Evolutionary conservation across 495 filamentous ascomycete species (phyloP).

Genomic region (Parachaetomium inaequale): DNA sequence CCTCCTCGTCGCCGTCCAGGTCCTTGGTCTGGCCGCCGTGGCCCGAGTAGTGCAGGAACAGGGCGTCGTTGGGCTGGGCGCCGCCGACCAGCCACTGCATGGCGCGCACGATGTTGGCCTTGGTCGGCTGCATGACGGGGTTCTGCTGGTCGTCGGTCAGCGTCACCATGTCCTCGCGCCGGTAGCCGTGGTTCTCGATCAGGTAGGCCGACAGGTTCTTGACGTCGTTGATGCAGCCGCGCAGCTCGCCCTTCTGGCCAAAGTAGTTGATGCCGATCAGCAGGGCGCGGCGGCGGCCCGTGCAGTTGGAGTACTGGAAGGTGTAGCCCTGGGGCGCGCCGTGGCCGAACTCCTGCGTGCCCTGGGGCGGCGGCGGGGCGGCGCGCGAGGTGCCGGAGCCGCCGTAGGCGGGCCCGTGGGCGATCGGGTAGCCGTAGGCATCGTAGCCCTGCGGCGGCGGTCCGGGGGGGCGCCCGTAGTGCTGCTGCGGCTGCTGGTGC

Average conservation of each 20-base stretch:
- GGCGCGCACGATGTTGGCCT: slow-evolving; percentile 49
- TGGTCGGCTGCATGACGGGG: slow-evolving; percentile 44
- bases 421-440: slow-evolving; percentile 39
- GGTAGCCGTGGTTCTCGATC: slow-evolving; percentile 67
- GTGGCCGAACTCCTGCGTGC: slow-evolving; percentile 46
- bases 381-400: slow-evolving; percentile 25
- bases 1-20: slow-evolving; percentile 72
- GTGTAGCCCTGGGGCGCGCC: slow-evolving; percentile 47
- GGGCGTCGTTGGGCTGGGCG: slow-evolving; percentile 47
- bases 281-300: slow-evolving; percentile 79
- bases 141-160: slow-evolving; percentile 48
- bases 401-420: slow-evolving; percentile 14
- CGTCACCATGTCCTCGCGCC: slow-evolving; percentile 51
- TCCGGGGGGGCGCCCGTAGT: slow-evolving; percentile 30
- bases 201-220: slow-evolving; percentile 86
- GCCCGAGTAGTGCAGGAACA: slow-evolving; percentile 58
- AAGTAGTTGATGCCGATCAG: slow-evolving; percentile 97
- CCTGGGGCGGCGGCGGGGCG: slow-evolving; percentile 48
- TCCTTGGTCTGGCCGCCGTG: slow-evolving; percentile 50
- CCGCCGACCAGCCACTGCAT: slow-evolving; percentile 47
- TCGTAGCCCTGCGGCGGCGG: slow-evolving; percentile 38
- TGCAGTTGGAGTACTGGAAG: slow-evolving; percentile 87
- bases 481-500: slow-evolving; percentile 20
- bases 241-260: slow-evolving; percentile 74
- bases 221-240: slow-evolving; percentile 93